phyloP scores from a whole-genome alignment of 192 early-diverging fungal genomes.

The Coemansia sp. region DNA sequence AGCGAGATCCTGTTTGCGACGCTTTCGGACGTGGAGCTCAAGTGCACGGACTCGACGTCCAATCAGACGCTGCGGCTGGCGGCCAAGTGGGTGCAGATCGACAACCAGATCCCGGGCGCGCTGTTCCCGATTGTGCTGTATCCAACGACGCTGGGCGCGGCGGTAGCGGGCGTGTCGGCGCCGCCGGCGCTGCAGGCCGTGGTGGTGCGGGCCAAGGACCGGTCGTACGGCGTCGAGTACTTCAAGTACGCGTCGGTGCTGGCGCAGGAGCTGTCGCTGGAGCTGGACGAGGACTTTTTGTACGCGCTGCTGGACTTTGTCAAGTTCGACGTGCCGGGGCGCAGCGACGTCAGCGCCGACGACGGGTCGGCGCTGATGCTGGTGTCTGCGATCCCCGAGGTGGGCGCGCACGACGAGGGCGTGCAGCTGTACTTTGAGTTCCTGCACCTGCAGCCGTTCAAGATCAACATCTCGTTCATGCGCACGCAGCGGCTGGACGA shows the following conservation, averaged over 20 bases:
- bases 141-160: conserved; percentile 82
- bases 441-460: conserved; percentile 90
- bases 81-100: conserved; percentile 94
- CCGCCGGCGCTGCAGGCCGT: conserved; percentile 69
- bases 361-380: conserved; percentile 19
- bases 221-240: conserved; percentile 93
- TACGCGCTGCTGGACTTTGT: conserved; percentile 82
- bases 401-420: conserved; percentile 63
- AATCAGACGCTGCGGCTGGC: conserved; percentile 76
- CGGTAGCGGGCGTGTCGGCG: conserved; percentile 36
- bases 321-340: conserved; percentile 66
- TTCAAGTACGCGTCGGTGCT: conserved; percentile 91
- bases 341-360: conserved; percentile 4
- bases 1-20: conserved; percentile 89
- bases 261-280: conserved; percentile 90
- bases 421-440: conserved; percentile 90
- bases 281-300: conserved; percentile 93
- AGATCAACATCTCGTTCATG: conserved; percentile 95
- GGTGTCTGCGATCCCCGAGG: conserved; percentile 65
- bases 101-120: conserved; percentile 91
- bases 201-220: conserved; percentile 85
- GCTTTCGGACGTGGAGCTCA: conserved; percentile 71
- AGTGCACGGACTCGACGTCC: conserved; percentile 75
- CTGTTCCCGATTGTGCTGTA: conserved; percentile 92
- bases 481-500: conserved; percentile 58